These are phyloP conservation scores for Claviceps pazoutovae DNA, from an alignment of 2,329 filamentous ascomycete species.

Conservation along the genomic window DNA sequence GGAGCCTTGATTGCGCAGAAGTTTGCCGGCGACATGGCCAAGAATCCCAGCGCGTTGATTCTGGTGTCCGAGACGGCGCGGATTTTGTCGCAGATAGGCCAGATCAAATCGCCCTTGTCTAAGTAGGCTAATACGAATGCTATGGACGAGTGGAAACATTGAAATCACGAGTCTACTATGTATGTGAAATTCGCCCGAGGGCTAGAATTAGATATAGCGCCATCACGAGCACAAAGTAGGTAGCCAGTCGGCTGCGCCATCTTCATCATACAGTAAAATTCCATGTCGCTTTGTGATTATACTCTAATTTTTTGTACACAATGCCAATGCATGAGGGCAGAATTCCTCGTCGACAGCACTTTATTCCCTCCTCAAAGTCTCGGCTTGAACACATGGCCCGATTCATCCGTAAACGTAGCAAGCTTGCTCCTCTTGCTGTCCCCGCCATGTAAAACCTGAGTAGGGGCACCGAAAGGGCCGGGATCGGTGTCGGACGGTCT, in stretches of 20 bases:
- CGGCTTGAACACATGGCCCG: constrained; percentile 15
- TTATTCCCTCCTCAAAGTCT: constrained; percentile 6
- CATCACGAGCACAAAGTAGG: no score
- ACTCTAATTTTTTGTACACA: no score
- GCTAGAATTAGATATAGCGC: no score
- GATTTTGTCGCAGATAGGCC: background rate
- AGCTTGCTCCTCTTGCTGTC: constrained; percentile 28
- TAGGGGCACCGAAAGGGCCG: constrained; percentile 21
- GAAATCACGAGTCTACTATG: background rate
- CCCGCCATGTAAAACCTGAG: constrained; percentile 24
- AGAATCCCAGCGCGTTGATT: background rate
- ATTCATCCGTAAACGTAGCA: constrained; percentile 26
- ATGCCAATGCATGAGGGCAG: no score
- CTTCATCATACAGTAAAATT: no score
- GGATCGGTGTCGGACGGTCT: constrained; percentile 15
- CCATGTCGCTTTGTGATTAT: no score
- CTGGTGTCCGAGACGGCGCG: background rate
- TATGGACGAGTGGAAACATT: background rate
- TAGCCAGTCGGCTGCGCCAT: no score
- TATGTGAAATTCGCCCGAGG: no score
- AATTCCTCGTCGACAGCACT: no score
- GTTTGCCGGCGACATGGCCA: background rate
- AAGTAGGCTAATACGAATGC: background rate
- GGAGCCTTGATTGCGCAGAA: background rate
- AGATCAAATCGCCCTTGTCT: background rate